Conservation (phyloP, 352 stramenopile species). For the Globisporangium sylvaticum region DNA sequence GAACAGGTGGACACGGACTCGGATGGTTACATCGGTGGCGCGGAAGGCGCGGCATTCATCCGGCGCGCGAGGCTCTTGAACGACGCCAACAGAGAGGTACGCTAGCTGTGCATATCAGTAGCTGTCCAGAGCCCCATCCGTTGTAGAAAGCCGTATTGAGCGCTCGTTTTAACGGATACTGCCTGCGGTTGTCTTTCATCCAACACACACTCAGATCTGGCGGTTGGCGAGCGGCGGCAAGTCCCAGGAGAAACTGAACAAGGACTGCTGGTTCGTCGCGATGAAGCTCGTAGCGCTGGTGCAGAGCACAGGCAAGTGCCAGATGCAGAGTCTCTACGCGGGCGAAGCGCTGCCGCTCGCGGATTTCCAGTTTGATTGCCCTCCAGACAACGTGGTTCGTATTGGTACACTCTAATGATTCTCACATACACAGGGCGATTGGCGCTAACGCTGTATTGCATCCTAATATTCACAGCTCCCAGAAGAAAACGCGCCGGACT, state of each 20-base stretch:
- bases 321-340: constrained; percentile 81
- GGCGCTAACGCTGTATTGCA: neutral
- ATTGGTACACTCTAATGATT: neutral
- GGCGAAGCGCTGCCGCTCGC: constrained; percentile 62
- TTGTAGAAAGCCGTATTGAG: neutral
- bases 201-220: constrained; percentile 56
- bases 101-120: neutral
- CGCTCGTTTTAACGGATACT: neutral
- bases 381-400: constrained; percentile 73
- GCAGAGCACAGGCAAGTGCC: constrained; percentile 77
- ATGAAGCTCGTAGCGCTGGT: constrained; percentile 89
- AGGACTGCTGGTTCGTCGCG: constrained; percentile 88
- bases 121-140: neutral
- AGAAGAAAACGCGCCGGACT: constrained; percentile 35
- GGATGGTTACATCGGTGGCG: constrained; percentile 71
- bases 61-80: constrained; percentile 73
- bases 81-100: constrained; percentile 80
- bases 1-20: constrained; percentile 69
- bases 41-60: constrained; percentile 79
- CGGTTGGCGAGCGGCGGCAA: constrained; percentile 84
- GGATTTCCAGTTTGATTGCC: constrained; percentile 78
- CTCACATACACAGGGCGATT: neutral
- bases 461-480: constrained; percentile 33
- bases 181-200: neutral
- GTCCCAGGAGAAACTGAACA: constrained; percentile 83